These are phyloP conservation scores for Leccinum imitatum DNA, from an alignment of 768 basidiomycete species.

Conservation along the genomic window DNA sequence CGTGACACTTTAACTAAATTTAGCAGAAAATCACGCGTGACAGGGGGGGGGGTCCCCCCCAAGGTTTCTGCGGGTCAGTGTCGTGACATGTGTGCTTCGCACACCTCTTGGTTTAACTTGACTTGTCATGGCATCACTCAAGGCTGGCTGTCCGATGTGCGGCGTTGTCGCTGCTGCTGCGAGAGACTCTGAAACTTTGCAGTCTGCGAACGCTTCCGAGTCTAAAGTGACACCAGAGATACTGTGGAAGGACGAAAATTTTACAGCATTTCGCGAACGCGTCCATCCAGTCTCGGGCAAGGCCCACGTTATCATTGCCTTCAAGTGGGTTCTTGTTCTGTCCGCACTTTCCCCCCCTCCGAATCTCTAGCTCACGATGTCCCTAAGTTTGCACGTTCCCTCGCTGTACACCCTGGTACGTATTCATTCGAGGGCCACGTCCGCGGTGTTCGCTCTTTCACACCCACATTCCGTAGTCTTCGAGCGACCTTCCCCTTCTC, in stretches of 20 bases:
- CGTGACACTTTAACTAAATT: no score
- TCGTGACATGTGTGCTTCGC: no score
- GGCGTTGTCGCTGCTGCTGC: slow-evolving; percentile 54
- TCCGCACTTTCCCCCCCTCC: slow-evolving; percentile 7
- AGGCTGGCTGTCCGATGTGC: slow-evolving; percentile 75
- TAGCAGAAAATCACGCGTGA: no score
- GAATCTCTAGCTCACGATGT: background rate
- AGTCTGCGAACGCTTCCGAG: slow-evolving; percentile 38
- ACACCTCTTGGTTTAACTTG: no score
- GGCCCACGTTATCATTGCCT: slow-evolving; percentile 69
- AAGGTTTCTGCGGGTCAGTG: no score
- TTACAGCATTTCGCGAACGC: background rate
- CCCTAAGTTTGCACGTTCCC: slow-evolving; percentile 69
- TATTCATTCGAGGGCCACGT: slow-evolving; percentile 27
- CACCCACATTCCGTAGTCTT: slow-evolving; percentile 44
- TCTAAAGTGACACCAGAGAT: slow-evolving; percentile 49
- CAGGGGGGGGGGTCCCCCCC: no score
- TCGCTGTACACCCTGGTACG: slow-evolving; percentile 64
- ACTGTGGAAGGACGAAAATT: slow-evolving; percentile 67
- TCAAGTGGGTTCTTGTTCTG: slow-evolving; percentile 56
- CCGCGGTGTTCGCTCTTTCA: slow-evolving; percentile 20
- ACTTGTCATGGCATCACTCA: slow-evolving; percentile 44
- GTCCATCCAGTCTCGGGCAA: slow-evolving; percentile 45
- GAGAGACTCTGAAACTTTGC: slow-evolving; percentile 28
- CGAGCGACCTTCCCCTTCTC: slow-evolving; percentile 1